Evolutionary conservation across 305 asterid genomes (phyloP).

Genomic region (Andrographis paniculata): DNA sequence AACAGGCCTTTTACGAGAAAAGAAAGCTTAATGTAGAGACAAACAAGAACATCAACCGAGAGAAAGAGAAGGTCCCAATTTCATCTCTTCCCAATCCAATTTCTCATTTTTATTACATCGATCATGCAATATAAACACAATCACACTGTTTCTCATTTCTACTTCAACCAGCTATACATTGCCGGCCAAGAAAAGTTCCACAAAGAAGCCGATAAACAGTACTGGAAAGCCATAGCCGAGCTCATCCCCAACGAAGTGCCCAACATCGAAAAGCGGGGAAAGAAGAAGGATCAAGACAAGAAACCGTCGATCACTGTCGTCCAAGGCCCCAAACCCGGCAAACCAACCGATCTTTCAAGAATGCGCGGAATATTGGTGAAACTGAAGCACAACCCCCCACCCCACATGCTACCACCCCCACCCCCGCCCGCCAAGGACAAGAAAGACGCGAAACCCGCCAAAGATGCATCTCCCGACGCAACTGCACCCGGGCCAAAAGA

Average conservation of each 20-base stretch:
- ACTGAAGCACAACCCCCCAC: slow-evolving; percentile 71
- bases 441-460: slow-evolving; percentile 24
- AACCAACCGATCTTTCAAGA: slow-evolving; percentile 72
- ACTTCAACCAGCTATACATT: slow-evolving; percentile 29
- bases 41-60: slow-evolving; percentile 46
- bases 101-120: too few relatives aligned
- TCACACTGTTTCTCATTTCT: background rate
- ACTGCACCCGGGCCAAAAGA: slow-evolving; percentile 20
- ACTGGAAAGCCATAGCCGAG: slow-evolving; percentile 76
- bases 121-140: too few relatives aligned
- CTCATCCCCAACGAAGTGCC: slow-evolving; percentile 64
- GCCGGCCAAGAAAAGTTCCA: slow-evolving; percentile 58
- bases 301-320: slow-evolving; percentile 55
- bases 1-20: slow-evolving; percentile 55
- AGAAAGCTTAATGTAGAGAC: slow-evolving; percentile 44
- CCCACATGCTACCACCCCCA: slow-evolving; percentile 75
- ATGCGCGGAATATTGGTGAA: slow-evolving; percentile 61
- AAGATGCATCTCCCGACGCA: slow-evolving; percentile 27
- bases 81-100: background rate
- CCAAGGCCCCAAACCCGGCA: slow-evolving; percentile 79
- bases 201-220: slow-evolving; percentile 68
- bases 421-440: slow-evolving; percentile 50
- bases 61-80: slow-evolving; percentile 45
- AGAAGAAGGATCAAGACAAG: slow-evolving; percentile 67
- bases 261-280: slow-evolving; percentile 53